phyloP scores from a whole-genome alignment of 805 yeast species.

The Candida pseudoglaebosa region DNA sequence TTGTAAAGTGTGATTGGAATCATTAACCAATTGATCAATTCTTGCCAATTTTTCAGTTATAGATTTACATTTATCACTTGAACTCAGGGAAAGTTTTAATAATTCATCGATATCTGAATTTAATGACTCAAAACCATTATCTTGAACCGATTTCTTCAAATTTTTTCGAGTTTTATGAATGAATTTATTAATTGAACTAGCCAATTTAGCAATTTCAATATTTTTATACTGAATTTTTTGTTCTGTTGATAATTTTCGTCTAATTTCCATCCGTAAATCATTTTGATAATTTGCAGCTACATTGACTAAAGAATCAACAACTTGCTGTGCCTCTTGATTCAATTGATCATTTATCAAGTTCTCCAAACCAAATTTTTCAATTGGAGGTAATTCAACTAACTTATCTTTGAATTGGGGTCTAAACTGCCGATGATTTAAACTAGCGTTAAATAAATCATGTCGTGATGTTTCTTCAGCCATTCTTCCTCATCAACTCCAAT shows the following conservation, averaged over 20 bases:
- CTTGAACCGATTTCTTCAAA: conserved; percentile 8
- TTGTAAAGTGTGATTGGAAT: conserved; percentile 2
- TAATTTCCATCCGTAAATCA: conserved; percentile 33
- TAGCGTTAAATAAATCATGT: neutral
- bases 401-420: neutral
- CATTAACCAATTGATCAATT: conserved; percentile 11
- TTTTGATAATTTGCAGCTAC: conserved; percentile 30
- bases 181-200: conserved; percentile 17
- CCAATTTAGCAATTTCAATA: conserved; percentile 30
- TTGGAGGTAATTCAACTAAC: conserved; percentile 18
- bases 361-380: conserved; percentile 29
- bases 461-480: neutral
- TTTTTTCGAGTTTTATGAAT: conserved; percentile 11
- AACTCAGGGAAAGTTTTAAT: conserved; percentile 10
- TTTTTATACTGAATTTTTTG: conserved; percentile 40
- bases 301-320: conserved; percentile 22
- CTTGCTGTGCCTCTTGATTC: conserved; percentile 25
- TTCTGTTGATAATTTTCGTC: conserved; percentile 30
- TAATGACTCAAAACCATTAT: conserved; percentile 10
- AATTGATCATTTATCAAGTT: conserved; percentile 23
- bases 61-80: conserved; percentile 13
- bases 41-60: conserved; percentile 10
- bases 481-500: neutral
- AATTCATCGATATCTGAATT: conserved; percentile 9
- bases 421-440: neutral